Evolutionary conservation across 1,284 basidiomycete genomes (phyloP), one percentile per base, ranked within the genome.

Genomic region (Pseudozyma tsukubaensis): DNA sequence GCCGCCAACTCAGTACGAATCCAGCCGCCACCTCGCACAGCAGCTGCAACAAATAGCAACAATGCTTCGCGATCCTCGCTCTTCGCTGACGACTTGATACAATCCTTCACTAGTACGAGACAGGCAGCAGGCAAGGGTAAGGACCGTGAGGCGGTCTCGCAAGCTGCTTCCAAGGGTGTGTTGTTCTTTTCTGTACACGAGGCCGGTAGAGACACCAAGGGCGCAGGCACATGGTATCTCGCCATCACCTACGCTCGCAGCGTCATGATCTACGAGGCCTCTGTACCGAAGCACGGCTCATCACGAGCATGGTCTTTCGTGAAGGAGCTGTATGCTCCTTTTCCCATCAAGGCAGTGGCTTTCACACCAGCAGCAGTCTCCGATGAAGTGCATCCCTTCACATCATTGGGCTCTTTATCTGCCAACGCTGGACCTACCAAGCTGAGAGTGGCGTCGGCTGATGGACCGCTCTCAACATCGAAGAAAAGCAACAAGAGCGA

Each of bases 111-210:
- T 3, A 36, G 47, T 7, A 50, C 40, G 35, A 63, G 59, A 21
- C 62, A 63, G 32, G 37, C 47, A 9, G 43, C 56, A 1, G 50
- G 24, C 9, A 75, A 74, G 40, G 69, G 61, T 5, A 77, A 71
- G 42, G 72, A 75, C 1, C 64, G 64, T 16, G 71, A 63, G 3
- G 35, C 40, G 3, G n/a, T 40, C 50, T 48, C 63, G 34, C 48
- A 71, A 50, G 53, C 50, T 16, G 55, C 62, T 40, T 65, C 68
- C 43, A 75, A 67, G 24, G 76, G 76, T 24, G 71, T 76, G 19
- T 36, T 76, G 11, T 79, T 78, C 65, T 79, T 76, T 55, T 59
- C 78, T 5, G 59, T 79, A 3, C 72, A 78, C 40, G 76, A 79
- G 45, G 78, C 78, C 4, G 58, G 32, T 19, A 29, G 63, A 12